These are phyloP conservation scores for Curvularia lunata DNA, from an alignment of 2,329 filamentous ascomycete species.

Conservation along the genomic window DNA sequence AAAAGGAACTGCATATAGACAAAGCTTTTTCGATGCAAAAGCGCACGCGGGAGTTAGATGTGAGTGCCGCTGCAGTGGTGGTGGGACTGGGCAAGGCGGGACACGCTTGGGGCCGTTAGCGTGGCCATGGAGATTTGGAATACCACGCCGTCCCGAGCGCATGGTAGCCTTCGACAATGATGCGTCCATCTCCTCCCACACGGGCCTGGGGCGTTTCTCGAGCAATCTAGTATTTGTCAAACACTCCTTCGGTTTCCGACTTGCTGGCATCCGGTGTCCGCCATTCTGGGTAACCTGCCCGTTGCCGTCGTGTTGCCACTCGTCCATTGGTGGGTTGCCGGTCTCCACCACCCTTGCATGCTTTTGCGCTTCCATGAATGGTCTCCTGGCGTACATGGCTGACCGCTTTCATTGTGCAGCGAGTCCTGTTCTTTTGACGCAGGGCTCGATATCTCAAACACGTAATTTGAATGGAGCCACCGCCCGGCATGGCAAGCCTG, in stretches of 20 bases:
- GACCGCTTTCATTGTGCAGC: not conserved
- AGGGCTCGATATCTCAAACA: not conserved
- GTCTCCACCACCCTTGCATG: constrained; percentile 5
- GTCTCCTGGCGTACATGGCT: constrained; percentile 1
- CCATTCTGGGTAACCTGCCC: constrained; percentile 7
- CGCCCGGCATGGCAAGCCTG: constrained; percentile 1
- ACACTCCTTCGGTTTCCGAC: constrained; percentile 2
- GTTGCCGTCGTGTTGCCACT: constrained; percentile 10
- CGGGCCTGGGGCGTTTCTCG: constrained; percentile 4
- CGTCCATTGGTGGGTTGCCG: constrained; percentile 21
- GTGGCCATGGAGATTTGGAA: constrained; percentile 37
- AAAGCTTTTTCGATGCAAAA: constrained; percentile 11
- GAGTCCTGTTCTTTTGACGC: constrained; percentile 4
- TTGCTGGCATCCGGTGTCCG: constrained; percentile 4
- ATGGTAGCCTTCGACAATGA: constrained; percentile 10
- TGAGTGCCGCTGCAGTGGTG: constrained; percentile 15
- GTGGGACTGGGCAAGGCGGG: constrained; percentile 21
- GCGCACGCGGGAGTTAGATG: constrained; percentile 18
- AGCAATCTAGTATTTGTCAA: constrained; percentile 29
- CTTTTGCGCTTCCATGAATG: constrained; percentile 1
- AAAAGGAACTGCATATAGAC: constrained; percentile 5
- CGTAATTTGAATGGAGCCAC: constrained; percentile 5
- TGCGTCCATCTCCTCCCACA: constrained; percentile 5
- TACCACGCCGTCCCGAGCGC: constrained; percentile 27
- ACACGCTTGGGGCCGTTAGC: constrained; percentile 25